A percentile compares a stretch with the other conserved stretches of the same genome.
Conservation (phyloP, 202 grass and related monocot species). For the Panicum virgatum region DNA sequence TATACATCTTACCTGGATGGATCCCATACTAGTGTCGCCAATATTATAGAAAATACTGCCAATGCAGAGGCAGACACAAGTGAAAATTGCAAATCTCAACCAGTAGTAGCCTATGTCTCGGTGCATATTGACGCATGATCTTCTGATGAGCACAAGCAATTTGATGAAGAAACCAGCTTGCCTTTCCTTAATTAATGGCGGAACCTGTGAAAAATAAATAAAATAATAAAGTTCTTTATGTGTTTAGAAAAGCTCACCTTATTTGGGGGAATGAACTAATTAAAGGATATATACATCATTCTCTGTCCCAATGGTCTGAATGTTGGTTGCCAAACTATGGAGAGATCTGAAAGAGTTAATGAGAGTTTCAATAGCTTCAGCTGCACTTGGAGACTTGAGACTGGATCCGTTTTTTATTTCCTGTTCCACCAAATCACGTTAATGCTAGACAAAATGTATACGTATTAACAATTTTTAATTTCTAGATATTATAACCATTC, state of each 20-base stretch:
- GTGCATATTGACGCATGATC: not conserved
- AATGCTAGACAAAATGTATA: not conserved
- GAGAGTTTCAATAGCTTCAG: not conserved
- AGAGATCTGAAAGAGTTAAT: not conserved
- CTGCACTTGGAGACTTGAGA: not conserved
- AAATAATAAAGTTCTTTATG: not conserved
- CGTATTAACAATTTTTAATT: no score
- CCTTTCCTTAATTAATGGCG: not conserved
- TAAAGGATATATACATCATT: not conserved
- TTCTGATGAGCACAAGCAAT: not conserved
- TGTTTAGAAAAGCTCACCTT: not conserved
- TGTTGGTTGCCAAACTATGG: not conserved
- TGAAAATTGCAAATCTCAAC: not conserved
- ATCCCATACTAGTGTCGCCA: not conserved
- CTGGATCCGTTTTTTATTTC: not conserved
- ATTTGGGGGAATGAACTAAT: not conserved
- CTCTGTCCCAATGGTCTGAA: not conserved
- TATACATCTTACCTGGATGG: not conserved
- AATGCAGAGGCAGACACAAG: not conserved
- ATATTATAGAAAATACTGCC: not conserved
- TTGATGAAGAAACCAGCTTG: not conserved
- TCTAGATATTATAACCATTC: not conserved
- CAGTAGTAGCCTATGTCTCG: not conserved
- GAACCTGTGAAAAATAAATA: not conserved
- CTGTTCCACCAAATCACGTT: not conserved